Conservation (phyloP, 2,329 filamentous ascomycete species). For the Sporothrix inflata region DNA sequence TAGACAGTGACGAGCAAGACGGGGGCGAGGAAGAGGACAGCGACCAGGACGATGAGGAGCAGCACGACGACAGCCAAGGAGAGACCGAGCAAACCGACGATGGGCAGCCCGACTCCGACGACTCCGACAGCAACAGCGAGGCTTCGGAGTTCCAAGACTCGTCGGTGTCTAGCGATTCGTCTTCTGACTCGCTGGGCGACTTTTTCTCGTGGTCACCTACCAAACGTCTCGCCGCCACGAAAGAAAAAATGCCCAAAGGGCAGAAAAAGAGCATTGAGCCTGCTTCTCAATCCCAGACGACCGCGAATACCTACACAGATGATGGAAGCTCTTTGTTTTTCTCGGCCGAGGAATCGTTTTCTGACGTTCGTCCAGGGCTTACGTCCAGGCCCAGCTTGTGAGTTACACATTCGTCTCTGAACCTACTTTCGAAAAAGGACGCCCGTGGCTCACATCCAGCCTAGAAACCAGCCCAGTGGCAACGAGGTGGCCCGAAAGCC, state of each 20-base stretch:
- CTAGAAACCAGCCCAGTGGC: not conserved
- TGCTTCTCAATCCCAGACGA: not conserved
- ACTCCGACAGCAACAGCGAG: slow-evolving; percentile 14
- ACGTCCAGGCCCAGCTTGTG: not conserved
- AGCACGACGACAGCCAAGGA: not conserved
- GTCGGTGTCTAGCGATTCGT: slow-evolving; percentile 11
- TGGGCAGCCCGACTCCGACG: not conserved
- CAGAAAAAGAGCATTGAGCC: not conserved
- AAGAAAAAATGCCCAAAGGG: not conserved
- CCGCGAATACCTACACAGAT: not conserved
- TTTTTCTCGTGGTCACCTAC: slow-evolving; percentile 22
- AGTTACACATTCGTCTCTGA: not conserved
- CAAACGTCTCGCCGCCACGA: not conserved
- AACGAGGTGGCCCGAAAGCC: not conserved
- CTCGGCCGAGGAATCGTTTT: slow-evolving; percentile 31
- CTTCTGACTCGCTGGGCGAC: slow-evolving; percentile 19
- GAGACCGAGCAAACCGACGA: not conserved
- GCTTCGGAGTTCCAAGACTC: slow-evolving; percentile 31
- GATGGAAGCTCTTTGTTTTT: slow-evolving; percentile 33
- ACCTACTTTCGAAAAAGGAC: not conserved
- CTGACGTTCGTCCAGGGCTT: not conserved
- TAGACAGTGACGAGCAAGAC: not conserved
- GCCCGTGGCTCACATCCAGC: not conserved
- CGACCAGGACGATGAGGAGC: not conserved
- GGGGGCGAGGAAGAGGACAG: not conserved